Conservation (phyloP, 148 eudicot genomes). For the Rhododendron henanense region DNA sequence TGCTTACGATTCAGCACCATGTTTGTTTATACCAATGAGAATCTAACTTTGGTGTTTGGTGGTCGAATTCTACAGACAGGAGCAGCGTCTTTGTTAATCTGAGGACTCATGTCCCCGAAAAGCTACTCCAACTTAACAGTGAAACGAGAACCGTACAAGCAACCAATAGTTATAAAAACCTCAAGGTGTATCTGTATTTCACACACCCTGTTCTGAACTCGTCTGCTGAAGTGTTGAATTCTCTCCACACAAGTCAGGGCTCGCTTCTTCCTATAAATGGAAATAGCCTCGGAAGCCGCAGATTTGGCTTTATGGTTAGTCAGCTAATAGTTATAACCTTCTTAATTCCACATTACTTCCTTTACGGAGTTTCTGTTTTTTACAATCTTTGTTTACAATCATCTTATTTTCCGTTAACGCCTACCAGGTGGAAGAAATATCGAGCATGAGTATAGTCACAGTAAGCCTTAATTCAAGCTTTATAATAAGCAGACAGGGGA, state of each 20-base stretch:
- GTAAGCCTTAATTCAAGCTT: constrained; percentile 53
- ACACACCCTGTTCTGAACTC: constrained; percentile 73
- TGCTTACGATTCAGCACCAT: background rate
- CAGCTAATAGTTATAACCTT: background rate
- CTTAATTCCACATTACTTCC: background rate
- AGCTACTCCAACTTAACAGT: constrained; percentile 54
- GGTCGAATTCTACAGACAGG: constrained; percentile 54
- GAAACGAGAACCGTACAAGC: constrained; percentile 78
- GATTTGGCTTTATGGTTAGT: constrained; percentile 82
- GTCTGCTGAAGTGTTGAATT: constrained; percentile 56
- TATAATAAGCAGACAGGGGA: constrained; percentile 68
- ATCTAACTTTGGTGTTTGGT: background rate
- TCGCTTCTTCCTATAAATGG: constrained; percentile 58
- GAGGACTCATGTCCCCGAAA: constrained; percentile 74
- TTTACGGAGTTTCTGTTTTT: background rate
- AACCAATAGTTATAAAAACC: constrained; percentile 55
- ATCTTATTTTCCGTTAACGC: background rate
- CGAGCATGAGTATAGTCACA: constrained; percentile 51
- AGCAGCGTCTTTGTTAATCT: constrained; percentile 59
- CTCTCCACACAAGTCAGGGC: constrained; percentile 55
- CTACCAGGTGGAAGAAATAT: constrained; percentile 52
- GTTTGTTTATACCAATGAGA: background rate
- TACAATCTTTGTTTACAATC: background rate
- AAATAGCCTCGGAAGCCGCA: constrained; percentile 49
- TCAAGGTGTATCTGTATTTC: constrained; percentile 79